A percentile compares a stretch with the other conserved stretches of the same genome.
Conservation (phyloP, 2,329 filamentous ascomycete species). For the Xylaria sp. region DNA sequence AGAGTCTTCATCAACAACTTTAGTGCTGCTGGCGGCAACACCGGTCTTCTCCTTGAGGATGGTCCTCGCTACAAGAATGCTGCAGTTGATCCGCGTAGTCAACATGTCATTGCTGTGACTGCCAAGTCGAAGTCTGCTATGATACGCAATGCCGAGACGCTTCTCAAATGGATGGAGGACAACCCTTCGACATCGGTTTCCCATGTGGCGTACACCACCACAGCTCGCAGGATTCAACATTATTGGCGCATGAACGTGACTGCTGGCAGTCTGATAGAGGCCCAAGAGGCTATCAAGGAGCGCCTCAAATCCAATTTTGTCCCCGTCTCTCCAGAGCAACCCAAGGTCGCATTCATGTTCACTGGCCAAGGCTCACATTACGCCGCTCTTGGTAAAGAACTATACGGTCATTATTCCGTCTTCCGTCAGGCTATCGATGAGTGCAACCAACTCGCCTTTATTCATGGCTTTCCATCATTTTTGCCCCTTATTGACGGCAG, state of each 20-base stretch:
- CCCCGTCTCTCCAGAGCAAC: slow-evolving; percentile 55
- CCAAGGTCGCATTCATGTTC: slow-evolving; percentile 63
- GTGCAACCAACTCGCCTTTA: slow-evolving; percentile 62
- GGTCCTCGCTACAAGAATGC: slow-evolving; percentile 54
- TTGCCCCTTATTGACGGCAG: slow-evolving; percentile 61
- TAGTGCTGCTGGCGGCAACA: slow-evolving; percentile 77
- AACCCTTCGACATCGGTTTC: slow-evolving; percentile 63
- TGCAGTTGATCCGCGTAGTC: slow-evolving; percentile 61
- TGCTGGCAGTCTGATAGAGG: slow-evolving; percentile 55
- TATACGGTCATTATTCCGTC: slow-evolving; percentile 57
- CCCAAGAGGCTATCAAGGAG: slow-evolving; percentile 54
- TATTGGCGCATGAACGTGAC: slow-evolving; percentile 63
- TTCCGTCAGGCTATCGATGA: slow-evolving; percentile 66
- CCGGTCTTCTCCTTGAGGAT: slow-evolving; percentile 72
- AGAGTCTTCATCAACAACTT: slow-evolving; percentile 73
- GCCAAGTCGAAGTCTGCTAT: slow-evolving; percentile 66
- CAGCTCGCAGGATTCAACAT: slow-evolving; percentile 71
- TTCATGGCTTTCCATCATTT: slow-evolving; percentile 67
- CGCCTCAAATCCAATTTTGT: slow-evolving; percentile 56
- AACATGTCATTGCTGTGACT: slow-evolving; percentile 68
- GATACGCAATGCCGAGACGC: slow-evolving; percentile 65
- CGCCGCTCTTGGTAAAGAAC: slow-evolving; percentile 61
- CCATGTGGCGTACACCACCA: slow-evolving; percentile 73
- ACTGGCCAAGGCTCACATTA: slow-evolving; percentile 67
- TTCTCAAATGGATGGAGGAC: slow-evolving; percentile 64